Percentiles rank a stretch among this genome's conserved stretches.
Evolutionary conservation across 2,329 filamentous ascomycete species (phyloP).

Genomic region (Pseudocercospora fijiensis): DNA sequence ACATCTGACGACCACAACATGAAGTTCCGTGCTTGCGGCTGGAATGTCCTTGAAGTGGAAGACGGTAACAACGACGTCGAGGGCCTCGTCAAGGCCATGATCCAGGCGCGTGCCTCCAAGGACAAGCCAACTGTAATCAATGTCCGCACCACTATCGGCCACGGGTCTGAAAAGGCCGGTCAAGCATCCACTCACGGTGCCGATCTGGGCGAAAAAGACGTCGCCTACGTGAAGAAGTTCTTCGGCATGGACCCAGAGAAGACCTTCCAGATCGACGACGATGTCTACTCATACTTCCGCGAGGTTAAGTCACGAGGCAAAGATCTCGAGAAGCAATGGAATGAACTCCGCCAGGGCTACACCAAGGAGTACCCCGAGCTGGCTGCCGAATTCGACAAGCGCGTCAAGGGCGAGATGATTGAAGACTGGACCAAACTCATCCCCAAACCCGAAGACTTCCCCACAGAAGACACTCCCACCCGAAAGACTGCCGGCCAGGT

Average conservation of each 20-base stretch:
- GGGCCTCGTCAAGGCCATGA: conserved; percentile 50
- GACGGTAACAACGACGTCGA: conserved; percentile 56
- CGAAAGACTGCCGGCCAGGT: conserved; percentile 52
- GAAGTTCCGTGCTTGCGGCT: conserved; percentile 58
- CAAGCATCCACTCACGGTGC: conserved; percentile 59
- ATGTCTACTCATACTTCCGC: conserved; percentile 54
- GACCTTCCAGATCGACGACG: conserved; percentile 42
- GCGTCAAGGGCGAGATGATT: conserved; percentile 51
- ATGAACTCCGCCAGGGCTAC: conserved; percentile 47
- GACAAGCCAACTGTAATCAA: conserved; percentile 58
- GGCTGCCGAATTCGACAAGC: conserved; percentile 49
- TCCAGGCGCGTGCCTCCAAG: conserved; percentile 37
- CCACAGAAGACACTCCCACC: conserved; percentile 50
- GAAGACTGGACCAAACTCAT: conserved; percentile 52
- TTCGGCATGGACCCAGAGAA: conserved; percentile 52
- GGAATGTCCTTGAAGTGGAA: conserved; percentile 56
- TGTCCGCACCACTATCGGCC: conserved; percentile 56
- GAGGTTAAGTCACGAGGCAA: conserved; percentile 51
- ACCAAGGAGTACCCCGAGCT: conserved; percentile 51
- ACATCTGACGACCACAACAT: conserved; percentile 58
- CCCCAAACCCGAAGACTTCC: conserved; percentile 48
- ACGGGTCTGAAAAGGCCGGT: conserved; percentile 52
- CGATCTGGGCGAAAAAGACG: conserved; percentile 56
- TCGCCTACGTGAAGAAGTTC: conserved; percentile 55
- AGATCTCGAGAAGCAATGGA: conserved; percentile 51